phyloP scores from a whole-genome alignment of 1,284 basidiomycete genomes.

The Macrocystidia cucumis region DNA sequence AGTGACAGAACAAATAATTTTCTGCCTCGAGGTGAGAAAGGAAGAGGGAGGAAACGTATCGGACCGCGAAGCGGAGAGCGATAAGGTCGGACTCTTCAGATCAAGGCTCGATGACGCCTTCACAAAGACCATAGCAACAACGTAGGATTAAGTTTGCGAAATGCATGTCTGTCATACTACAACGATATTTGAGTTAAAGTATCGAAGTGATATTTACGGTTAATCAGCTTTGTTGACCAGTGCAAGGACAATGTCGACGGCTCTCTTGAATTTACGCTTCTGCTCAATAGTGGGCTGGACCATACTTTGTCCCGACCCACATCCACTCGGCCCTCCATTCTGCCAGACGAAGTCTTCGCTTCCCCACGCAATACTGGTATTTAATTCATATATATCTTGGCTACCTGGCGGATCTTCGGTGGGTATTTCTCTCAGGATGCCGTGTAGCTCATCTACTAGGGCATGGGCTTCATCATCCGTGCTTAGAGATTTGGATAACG shows the following conservation, averaged over 20 bases:
- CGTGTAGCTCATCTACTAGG: slow-evolving; percentile 47
- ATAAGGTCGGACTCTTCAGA: too few species aligned
- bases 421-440: slow-evolving; percentile 49
- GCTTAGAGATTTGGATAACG: slow-evolving; percentile 35
- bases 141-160: too few species aligned
- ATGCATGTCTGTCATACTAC: too few species aligned
- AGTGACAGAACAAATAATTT: too few species aligned
- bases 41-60: too few species aligned
- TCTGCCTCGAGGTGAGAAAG: too few species aligned
- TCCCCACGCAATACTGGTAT: slow-evolving; percentile 59
- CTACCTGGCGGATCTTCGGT: slow-evolving; percentile 52
- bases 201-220: too few species aligned
- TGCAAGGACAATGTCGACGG: slow-evolving; percentile 56
- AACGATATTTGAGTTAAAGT: too few species aligned
- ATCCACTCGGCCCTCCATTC: slow-evolving; percentile 57
- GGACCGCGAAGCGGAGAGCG: too few species aligned
- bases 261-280: slow-evolving; percentile 56
- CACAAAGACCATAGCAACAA: too few species aligned
- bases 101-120: too few species aligned
- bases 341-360: slow-evolving; percentile 51
- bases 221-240: slow-evolving; percentile 34
- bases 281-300: slow-evolving; percentile 50
- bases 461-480: slow-evolving; percentile 26
- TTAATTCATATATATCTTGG: slow-evolving; percentile 62
- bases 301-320: slow-evolving; percentile 39